Percentiles rank a stretch among this genome's conserved stretches.
Conservation (phyloP, 2,329 filamentous ascomycete species). For the Fusarium protoensiforme region DNA sequence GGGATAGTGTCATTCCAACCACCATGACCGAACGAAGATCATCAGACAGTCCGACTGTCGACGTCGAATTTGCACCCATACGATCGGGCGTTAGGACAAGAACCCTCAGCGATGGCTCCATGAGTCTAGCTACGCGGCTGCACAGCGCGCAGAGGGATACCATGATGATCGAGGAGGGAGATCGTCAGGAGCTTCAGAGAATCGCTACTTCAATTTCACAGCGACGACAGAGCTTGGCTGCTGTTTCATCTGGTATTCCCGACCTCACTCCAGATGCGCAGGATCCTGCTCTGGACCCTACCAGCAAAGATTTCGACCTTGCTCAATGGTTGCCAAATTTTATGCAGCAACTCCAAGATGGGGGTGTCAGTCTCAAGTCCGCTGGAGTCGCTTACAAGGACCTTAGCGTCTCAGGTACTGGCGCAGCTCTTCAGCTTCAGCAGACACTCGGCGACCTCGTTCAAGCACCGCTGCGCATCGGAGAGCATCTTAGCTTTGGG, state of each 20-base stretch:
- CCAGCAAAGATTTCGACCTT: not conserved
- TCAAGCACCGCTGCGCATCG: not conserved
- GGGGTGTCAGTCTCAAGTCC: not conserved
- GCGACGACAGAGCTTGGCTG: not conserved
- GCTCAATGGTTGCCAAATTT: not conserved
- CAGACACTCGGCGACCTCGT: not conserved
- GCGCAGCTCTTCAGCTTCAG: not conserved
- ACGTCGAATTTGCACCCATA: not conserved
- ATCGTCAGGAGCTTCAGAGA: not conserved
- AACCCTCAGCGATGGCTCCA: not conserved
- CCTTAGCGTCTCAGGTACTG: not conserved
- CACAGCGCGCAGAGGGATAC: not conserved
- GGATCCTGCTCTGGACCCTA: not conserved
- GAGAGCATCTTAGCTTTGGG: not conserved
- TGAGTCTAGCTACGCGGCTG: not conserved
- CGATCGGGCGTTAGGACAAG: not conserved
- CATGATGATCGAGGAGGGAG: conserved; percentile 1
- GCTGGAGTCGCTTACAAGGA: not conserved
- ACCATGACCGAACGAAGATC: not conserved
- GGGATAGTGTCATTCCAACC: not conserved
- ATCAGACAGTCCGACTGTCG: not conserved
- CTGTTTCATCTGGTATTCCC: not conserved
- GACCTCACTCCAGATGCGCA: not conserved
- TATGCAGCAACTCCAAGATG: not conserved
- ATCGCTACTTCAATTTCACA: not conserved